Base-by-base conservation (phyloP, 1,284 basidiomycete species). In the Cutaneotrichosporon spelunceum region DNA sequence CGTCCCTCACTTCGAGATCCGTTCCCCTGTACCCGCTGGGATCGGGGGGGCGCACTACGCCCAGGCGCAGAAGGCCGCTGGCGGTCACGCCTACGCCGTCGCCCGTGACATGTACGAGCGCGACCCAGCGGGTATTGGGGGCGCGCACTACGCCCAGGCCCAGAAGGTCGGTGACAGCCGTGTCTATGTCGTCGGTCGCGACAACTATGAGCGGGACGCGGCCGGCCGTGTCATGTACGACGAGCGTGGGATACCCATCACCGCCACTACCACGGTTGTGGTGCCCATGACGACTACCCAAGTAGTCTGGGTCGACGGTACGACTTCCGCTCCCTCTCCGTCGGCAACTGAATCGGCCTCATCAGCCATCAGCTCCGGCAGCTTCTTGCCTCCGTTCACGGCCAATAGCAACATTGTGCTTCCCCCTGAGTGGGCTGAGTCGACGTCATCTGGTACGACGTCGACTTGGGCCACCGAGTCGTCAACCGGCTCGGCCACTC, bases 201-300 rank as follows among this genome's bases (percentile, higher is more conserved):
- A 54, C 27, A 14, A 60, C n/a, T 52, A 56, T 34, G 47, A 48
- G 36, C 56, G 45, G 26, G 61, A 49, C 34, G n/a, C 11, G 5
- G 21, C 33, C 3, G 52, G 52, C 3, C 36, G 36, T 26, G 33
- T 57, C 29, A 30, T 57, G 39, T 53, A 72, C 26, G 74, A 76
- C 48, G 74, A 77, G 63, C 68, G 75, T 16, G 57, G 69, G 16
- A 27, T 77, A 45, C 76, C 75, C 9, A 75, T 78, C 57, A 77
- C 78, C 1, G 70, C 75, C 1, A 79, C 78, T 2, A 79, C 74
- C 2, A 78, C 75, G 1, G 65, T 78, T 5, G 62, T 71, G 9
- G 71, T 76, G 6, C 68, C 75, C 33, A 68, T 71, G 60, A 78
- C 76, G 2, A 66, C 57, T 21, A 78, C 76, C 10, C 63, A 72